phyloP scores from a whole-genome alignment of 202 grass and related monocot genomes.

The Digitaria exilis region DNA sequence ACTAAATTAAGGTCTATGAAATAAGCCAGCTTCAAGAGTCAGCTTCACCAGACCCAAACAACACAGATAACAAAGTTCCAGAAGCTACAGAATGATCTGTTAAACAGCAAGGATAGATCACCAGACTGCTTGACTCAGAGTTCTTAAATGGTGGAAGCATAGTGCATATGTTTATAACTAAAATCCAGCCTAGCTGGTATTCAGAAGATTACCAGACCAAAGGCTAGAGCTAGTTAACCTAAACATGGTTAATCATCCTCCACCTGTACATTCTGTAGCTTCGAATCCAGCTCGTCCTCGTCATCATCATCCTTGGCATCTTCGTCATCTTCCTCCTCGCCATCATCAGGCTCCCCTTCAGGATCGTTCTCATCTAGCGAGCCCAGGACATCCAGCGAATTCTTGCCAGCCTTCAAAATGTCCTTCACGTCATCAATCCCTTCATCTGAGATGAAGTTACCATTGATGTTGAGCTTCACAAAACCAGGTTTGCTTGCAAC shows the following conservation, averaged over 20 bases:
- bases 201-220: neutral
- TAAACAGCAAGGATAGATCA: neutral
- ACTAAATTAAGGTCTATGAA: neutral
- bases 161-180: neutral
- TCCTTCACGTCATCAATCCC: conserved; percentile 66
- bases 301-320: neutral
- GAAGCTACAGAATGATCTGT: neutral
- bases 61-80: neutral
- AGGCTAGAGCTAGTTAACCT: neutral
- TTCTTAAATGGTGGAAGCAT: conserved; percentile 2
- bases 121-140: neutral
- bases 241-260: conserved; percentile 31
- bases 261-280: conserved; percentile 54
- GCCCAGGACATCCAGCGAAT: conserved; percentile 48
- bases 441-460: conserved; percentile 47
- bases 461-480: neutral
- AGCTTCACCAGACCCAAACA: neutral
- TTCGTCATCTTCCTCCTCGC: conserved; percentile 41
- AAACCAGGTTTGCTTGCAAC: conserved; percentile 44
- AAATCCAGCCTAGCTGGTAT: too few species aligned
- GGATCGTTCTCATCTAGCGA: conserved; percentile 74
- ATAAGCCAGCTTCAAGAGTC: neutral
- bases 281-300: conserved; percentile 26
- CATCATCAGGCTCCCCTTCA: conserved; percentile 50
- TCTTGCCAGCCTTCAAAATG: conserved; percentile 49